These are phyloP conservation scores for Populus davidiana DNA, from an alignment of 345 rosid species.

Conservation along the genomic window DNA sequence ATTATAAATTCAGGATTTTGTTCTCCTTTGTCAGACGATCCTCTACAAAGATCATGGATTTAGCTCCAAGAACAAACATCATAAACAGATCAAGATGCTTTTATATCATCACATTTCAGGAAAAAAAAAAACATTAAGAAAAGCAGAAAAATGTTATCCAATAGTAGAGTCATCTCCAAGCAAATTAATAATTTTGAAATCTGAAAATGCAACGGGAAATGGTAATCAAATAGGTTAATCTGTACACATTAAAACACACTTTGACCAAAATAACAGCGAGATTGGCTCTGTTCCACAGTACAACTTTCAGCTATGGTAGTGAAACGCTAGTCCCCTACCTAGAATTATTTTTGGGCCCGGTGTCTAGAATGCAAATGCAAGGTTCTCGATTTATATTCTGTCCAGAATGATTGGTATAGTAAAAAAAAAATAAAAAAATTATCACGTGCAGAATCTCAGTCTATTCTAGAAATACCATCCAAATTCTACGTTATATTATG, in stretches of 20 bases:
- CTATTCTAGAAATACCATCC: no score
- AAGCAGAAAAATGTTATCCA: not conserved
- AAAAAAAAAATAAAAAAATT: no score
- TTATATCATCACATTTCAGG: not conserved
- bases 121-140: not conserved
- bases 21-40: not conserved
- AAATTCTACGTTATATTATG: no score
- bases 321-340: not conserved
- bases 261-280: not conserved
- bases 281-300: not conserved
- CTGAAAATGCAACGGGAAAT: no score
- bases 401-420: no score
- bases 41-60: not conserved
- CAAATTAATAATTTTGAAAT: no score
- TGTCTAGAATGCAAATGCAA: not conserved
- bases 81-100: not conserved
- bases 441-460: no score
- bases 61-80: no score
- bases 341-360: not conserved
- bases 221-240: not conserved
- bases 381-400: no score
- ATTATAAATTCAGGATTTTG: not conserved
- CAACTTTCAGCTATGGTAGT: not conserved
- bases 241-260: not conserved
- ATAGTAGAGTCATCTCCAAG: no score